Percentiles rank a stretch among this genome's conserved stretches.
Evolutionary conservation across 192 early-diverging fungal genomes (phyloP).

Genomic region (Linnemannia hyalina): DNA sequence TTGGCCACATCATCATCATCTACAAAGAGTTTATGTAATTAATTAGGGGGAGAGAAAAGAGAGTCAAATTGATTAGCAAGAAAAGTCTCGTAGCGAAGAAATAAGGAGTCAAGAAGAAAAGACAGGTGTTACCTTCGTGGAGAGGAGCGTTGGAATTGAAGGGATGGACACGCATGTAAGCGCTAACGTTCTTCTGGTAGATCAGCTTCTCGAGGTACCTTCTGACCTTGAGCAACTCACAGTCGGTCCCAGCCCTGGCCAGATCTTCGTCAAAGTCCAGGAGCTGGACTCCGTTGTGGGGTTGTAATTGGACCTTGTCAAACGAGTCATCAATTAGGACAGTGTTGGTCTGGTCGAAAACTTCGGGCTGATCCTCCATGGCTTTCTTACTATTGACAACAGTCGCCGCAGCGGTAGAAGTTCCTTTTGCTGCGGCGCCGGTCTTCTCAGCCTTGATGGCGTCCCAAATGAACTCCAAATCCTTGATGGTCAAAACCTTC

Average conservation of each 20-base stretch:
- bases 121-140: not conserved
- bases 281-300: constrained; percentile 60
- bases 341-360: constrained; percentile 63
- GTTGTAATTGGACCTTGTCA: constrained; percentile 64
- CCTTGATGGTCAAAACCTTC: constrained; percentile 70
- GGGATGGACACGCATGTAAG: constrained; percentile 63
- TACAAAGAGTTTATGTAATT: not conserved
- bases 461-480: constrained; percentile 71
- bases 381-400: not conserved
- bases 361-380: not conserved
- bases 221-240: constrained; percentile 58
- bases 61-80: not conserved
- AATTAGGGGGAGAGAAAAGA: not conserved
- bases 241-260: constrained; percentile 39
- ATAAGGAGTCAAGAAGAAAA: not conserved
- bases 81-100: not conserved
- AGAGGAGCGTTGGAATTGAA: constrained; percentile 27
- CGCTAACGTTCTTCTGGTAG: constrained; percentile 61
- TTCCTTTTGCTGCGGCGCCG: not conserved
- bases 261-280: constrained; percentile 47
- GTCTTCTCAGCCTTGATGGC: constrained; percentile 42
- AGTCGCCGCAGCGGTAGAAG: not conserved
- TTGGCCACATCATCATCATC: not conserved
- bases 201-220: constrained; percentile 56
- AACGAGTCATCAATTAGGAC: constrained; percentile 67